Conservation (phyloP, 2,329 filamentous ascomycete genomes). For the Fusarium nurragi region DNA sequence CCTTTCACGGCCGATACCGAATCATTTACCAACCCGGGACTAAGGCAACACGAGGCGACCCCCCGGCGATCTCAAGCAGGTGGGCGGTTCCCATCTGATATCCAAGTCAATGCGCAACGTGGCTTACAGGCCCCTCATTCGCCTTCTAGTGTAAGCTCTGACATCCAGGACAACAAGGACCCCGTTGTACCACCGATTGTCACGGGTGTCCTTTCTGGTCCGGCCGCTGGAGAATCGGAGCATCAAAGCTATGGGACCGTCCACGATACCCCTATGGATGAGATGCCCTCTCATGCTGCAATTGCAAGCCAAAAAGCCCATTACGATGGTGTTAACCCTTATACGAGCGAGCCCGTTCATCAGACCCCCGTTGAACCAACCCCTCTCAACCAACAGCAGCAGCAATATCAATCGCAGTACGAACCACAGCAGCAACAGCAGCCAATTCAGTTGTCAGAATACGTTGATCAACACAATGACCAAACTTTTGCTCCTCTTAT, state of each 20-base stretch:
- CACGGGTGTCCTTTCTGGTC: constrained; percentile 61
- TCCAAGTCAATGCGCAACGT: constrained; percentile 80
- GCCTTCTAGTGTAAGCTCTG: constrained; percentile 83
- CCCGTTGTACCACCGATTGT: constrained; percentile 68
- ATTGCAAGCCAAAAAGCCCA: constrained; percentile 61
- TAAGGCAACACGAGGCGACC: constrained; percentile 59
- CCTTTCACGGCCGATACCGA: constrained; percentile 66
- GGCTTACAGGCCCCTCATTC: constrained; percentile 83
- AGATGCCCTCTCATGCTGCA: constrained; percentile 61
- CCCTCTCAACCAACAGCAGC: constrained; percentile 26
- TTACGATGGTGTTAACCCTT: constrained; percentile 67
- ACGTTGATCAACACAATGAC: constrained; percentile 26
- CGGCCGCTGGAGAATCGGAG: constrained; percentile 43
- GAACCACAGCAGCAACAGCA: constrained; percentile 21
- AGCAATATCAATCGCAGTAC: constrained; percentile 15
- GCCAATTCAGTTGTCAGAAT: constrained; percentile 27
- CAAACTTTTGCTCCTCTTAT: constrained; percentile 37
- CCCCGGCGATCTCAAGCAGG: constrained; percentile 84
- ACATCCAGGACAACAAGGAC: constrained; percentile 61
- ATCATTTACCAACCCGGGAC: constrained; percentile 56
- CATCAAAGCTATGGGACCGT: constrained; percentile 58
- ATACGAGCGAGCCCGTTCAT: constrained; percentile 58
- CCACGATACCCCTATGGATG: constrained; percentile 56
- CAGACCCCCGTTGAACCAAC: constrained; percentile 23
- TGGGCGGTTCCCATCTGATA: constrained; percentile 95